Conservation (phyloP, 768 basidiomycete species). For the Crepidotus variabilis region DNA sequence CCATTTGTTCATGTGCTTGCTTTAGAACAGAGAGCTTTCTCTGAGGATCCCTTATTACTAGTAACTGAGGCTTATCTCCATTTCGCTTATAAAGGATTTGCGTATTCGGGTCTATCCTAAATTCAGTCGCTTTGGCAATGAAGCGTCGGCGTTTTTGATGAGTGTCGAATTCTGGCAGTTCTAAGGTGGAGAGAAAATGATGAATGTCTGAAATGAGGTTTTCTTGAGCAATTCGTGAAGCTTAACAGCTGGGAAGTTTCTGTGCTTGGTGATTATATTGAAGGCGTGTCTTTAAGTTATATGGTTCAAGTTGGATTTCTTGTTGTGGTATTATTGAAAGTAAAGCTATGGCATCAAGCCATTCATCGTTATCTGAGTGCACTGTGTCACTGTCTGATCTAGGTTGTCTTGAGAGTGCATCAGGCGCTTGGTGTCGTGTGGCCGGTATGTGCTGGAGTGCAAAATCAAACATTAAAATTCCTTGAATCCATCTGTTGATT, state of each 20-base stretch:
- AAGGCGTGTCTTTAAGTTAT: too few species aligned
- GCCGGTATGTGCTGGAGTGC: conserved; percentile 19
- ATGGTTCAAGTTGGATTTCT: background rate
- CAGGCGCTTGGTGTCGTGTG: conserved; percentile 6
- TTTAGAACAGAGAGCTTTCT: background rate
- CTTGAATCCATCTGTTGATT: conserved; percentile 26
- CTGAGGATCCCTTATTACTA: background rate
- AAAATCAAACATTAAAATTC: conserved; percentile 24
- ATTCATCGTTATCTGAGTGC: background rate
- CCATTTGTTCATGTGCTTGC: background rate
- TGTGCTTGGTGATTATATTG: too few species aligned
- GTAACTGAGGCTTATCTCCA: conserved; percentile 2
- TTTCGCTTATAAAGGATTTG: conserved; percentile 1
- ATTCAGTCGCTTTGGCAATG: too few species aligned
- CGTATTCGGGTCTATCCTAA: background rate
- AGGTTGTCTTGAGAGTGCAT: conserved; percentile 16
- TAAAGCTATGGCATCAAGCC: background rate
- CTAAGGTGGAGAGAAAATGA: too few species aligned
- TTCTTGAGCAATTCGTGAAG: too few species aligned
- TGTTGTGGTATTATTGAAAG: background rate
- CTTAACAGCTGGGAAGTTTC: too few species aligned
- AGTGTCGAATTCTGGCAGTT: too few species aligned
- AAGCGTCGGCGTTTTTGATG: too few species aligned
- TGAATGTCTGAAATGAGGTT: too few species aligned
- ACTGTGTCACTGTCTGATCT: conserved; percentile 5